phyloP scores from a whole-genome alignment of 2,329 filamentous ascomycete genomes.

The Alternaria hordeiaustralica region DNA sequence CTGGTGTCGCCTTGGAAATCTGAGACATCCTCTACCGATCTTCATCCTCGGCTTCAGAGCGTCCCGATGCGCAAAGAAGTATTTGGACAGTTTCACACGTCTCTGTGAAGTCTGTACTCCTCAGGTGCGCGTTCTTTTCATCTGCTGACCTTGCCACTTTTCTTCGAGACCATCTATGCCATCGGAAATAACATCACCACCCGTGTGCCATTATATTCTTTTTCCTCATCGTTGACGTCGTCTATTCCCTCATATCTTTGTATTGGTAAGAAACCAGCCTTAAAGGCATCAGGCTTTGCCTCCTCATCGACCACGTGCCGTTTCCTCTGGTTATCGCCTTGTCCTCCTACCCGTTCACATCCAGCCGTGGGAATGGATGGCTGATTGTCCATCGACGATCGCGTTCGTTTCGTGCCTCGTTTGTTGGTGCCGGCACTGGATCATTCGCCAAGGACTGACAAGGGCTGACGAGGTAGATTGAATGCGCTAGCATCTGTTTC shows the following conservation, averaged over 20 bases:
- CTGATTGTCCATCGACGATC: not conserved
- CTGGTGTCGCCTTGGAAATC: not conserved
- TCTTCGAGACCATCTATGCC: not conserved
- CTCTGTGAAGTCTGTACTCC: not conserved
- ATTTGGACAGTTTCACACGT: not conserved
- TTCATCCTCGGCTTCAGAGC: not conserved
- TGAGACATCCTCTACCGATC: not conserved
- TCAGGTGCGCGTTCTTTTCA: rapidly evolving
- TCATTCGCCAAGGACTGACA: not conserved
- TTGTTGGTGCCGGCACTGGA: rapidly evolving
- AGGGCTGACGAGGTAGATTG: not conserved
- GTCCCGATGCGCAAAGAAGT: not conserved
- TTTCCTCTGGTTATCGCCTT: not conserved
- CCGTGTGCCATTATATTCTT: not conserved
- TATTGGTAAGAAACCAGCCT: not conserved
- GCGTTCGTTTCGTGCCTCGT: not conserved
- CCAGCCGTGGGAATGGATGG: not conserved
- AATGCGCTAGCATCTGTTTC: not conserved
- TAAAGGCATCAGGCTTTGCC: not conserved
- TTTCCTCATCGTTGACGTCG: not conserved
- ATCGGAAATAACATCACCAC: not conserved
- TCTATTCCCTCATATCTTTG: not conserved
- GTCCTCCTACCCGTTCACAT: rapidly evolving
- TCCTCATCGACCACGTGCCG: not conserved
- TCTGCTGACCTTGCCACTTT: not conserved